These are phyloP conservation scores for Sarcomyxa edulis DNA, from an alignment of 768 basidiomycete species.

Conservation along the genomic window DNA sequence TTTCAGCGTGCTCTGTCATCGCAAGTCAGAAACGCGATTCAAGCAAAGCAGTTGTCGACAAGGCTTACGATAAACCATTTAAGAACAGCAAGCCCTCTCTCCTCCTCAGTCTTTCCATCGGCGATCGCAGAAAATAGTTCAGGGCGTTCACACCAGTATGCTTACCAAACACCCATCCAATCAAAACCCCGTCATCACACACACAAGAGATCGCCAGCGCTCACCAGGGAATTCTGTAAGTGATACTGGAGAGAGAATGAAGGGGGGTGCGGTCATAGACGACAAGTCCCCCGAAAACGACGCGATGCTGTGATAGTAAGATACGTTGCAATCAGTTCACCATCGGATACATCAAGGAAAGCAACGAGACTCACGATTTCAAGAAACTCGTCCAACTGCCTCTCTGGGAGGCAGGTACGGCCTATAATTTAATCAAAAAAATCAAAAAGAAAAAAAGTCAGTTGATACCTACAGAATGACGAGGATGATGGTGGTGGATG, in stretches of 20 bases:
- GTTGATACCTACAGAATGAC: no score
- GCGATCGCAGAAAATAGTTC: constrained; percentile 85
- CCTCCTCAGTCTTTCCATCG: constrained; percentile 67
- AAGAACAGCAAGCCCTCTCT: constrained; percentile 74
- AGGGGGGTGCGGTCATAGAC: constrained; percentile 78
- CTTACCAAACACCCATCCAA: constrained; percentile 39
- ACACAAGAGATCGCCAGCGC: constrained; percentile 15
- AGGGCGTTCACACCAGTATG: constrained; percentile 97
- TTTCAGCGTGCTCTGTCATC: constrained; percentile 75
- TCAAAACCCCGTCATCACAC: neutral
- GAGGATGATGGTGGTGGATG: no score
- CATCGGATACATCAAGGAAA: neutral
- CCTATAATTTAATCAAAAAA: constrained; percentile 31
- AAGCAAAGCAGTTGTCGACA: no score
- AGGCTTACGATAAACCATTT: constrained; percentile 90
- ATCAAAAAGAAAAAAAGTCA: constrained; percentile 16
- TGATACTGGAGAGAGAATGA: constrained; percentile 88
- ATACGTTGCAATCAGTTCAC: constrained; percentile 3
- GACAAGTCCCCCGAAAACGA: constrained; percentile 87
- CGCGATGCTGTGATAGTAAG: constrained; percentile 51
- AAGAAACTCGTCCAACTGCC: constrained; percentile 87
- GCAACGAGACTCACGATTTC: constrained; percentile 64
- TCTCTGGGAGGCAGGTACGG: constrained; percentile 80
- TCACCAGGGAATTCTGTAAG: constrained; percentile 88
- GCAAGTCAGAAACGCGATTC: no score